Evolutionary conservation across 108 stramenopile genomes (phyloP).

Genomic region (Parmales sp.): DNA sequence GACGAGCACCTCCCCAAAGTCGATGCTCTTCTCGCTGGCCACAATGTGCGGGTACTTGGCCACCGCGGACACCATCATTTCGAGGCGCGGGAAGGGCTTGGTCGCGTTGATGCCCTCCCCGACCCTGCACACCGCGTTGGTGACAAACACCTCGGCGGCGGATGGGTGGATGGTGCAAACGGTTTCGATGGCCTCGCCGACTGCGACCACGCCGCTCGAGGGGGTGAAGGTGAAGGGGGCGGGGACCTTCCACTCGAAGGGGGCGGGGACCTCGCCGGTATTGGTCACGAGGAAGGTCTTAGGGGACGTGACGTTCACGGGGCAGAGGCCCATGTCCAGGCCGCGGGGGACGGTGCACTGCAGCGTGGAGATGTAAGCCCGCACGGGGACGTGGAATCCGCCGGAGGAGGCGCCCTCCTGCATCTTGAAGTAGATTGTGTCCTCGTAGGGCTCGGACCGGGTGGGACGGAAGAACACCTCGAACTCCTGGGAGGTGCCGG

Average conservation of each 20-base stretch:
- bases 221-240: conserved; percentile 39
- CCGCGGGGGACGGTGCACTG: conserved; percentile 21
- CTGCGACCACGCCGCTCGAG: conserved; percentile 18
- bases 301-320: conserved; percentile 22
- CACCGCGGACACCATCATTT: conserved; percentile 20
- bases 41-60: conserved; percentile 1
- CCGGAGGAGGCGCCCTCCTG: conserved; percentile 20
- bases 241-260: conserved; percentile 35
- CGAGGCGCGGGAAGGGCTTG: conserved; percentile 30
- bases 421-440: conserved; percentile 38
- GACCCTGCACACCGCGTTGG: conserved; percentile 26
- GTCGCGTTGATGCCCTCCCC: conserved; percentile 40
- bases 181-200: conserved; percentile 20
- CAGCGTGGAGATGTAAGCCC: conserved; percentile 30
- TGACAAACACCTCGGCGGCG: conserved; percentile 36
- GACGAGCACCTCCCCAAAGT: conserved; percentile 37
- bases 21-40: conserved; percentile 17
- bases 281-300: conserved; percentile 26
- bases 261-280: conserved; percentile 38
- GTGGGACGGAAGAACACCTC: conserved; percentile 48
- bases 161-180: conserved; percentile 17
- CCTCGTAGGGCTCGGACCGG: conserved; percentile 35
- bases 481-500: conserved; percentile 29
- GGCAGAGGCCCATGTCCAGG: conserved; percentile 38
- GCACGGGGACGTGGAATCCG: conserved; percentile 44